Evolutionary conservation across 139 green algal species (phyloP).

Genomic region (Auxenochlorella protothecoides): DNA sequence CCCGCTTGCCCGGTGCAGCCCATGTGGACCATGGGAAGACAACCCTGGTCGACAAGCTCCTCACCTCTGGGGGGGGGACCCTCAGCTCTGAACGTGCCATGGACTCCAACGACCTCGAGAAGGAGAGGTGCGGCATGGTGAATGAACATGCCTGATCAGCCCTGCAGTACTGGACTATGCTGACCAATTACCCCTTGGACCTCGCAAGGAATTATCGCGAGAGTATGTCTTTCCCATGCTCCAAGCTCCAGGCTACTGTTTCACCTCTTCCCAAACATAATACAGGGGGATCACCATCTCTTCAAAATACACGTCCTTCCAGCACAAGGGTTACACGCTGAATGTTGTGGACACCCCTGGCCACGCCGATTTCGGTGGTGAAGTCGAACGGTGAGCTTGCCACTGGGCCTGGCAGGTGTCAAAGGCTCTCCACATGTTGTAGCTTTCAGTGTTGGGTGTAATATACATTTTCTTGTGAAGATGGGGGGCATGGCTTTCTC

Average conservation of each 20-base stretch:
- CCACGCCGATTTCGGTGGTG: conserved; percentile 87
- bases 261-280: too few species aligned
- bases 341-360: conserved; percentile 88
- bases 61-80: conserved; percentile 35
- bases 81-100: conserved; percentile 49
- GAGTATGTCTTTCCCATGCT: too few species aligned
- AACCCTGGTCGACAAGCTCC: conserved; percentile 65
- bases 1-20: conserved; percentile 19
- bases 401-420: too few species aligned
- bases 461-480: too few species aligned
- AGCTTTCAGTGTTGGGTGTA: too few species aligned
- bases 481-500: too few species aligned
- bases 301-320: conserved; percentile 65
- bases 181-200: too few species aligned
- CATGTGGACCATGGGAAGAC: conserved; percentile 95
- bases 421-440: too few species aligned
- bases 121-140: conserved; percentile 34
- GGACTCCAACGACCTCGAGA: conserved; percentile 73
- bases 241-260: too few species aligned
- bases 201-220: too few species aligned
- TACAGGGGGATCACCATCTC: conserved; percentile 75
- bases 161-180: too few species aligned
- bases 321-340: conserved; percentile 42
- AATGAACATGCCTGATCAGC: too few species aligned
- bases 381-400: conserved; percentile 67